A percentile compares a stretch with the other conserved stretches of the same genome.
Conservation (phyloP, 768 basidiomycete genomes). For the Termitomyces titanicus region DNA sequence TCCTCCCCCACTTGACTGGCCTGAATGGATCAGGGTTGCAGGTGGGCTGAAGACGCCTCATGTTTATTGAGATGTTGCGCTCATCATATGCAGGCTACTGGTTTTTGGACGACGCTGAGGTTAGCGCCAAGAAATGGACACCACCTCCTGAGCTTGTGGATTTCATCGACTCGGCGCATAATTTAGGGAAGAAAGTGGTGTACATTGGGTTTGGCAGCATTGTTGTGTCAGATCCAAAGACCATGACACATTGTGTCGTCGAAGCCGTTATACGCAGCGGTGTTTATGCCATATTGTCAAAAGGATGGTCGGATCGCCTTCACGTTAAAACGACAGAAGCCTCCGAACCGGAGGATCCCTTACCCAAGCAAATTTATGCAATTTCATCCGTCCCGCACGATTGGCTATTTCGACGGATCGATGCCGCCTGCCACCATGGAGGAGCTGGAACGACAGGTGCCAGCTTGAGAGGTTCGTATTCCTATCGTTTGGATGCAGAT, state of each 20-base stretch:
- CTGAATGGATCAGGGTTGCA: conserved; percentile 95
- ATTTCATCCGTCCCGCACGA: conserved; percentile 90
- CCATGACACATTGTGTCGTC: conserved; percentile 88
- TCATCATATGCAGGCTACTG: conserved; percentile 74
- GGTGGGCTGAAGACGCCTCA: conserved; percentile 37
- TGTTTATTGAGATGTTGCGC: background rate
- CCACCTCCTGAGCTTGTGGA: conserved; percentile 76
- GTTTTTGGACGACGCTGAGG: conserved; percentile 93
- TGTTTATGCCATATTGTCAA: conserved; percentile 90
- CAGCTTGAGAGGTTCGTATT: conserved; percentile 72
- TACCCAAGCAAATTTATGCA: conserved; percentile 78
- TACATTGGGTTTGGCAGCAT: conserved; percentile 99
- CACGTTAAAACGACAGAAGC: conserved; percentile 59
- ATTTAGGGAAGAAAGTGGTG: conserved; percentile 80
- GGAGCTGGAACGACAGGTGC: conserved; percentile 97
- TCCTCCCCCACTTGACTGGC: conserved; percentile 96
- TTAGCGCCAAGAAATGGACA: conserved; percentile 84
- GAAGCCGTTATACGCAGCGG: conserved; percentile 86
- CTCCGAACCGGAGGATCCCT: conserved; percentile 60
- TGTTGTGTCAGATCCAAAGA: conserved; percentile 90
- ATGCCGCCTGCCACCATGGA: conserved; percentile 98
- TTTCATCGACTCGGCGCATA: conserved; percentile 81
- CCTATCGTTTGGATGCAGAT: conserved; percentile 1
- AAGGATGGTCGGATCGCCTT: conserved; percentile 96
- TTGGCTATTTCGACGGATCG: conserved; percentile 92